These are phyloP conservation scores for Trichoderma harzianum DNA, from an alignment of 2,329 filamentous ascomycete species.

Conservation along the genomic window DNA sequence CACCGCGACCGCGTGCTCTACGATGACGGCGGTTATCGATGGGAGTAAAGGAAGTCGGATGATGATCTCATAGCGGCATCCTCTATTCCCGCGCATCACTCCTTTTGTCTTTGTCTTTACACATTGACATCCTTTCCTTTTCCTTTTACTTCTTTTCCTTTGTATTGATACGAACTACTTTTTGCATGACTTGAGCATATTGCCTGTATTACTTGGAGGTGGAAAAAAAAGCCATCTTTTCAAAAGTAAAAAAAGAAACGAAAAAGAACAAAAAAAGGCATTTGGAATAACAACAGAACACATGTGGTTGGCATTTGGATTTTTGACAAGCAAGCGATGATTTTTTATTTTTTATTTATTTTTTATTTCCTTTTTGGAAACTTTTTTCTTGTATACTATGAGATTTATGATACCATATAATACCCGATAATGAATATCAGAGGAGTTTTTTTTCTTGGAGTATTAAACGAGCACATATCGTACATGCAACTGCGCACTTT, in stretches of 20 bases:
- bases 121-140: not conserved
- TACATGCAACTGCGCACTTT: conserved; percentile 6
- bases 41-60: conserved; percentile 33
- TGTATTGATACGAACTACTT: conserved; percentile 1
- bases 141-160: conserved; percentile 1
- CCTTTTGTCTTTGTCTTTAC: not conserved
- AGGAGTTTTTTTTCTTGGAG: not conserved
- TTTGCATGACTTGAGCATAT: not conserved
- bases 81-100: not conserved
- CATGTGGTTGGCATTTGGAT: conserved; percentile 4
- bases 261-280: not conserved
- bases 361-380: not conserved
- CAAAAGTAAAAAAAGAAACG: conserved; percentile 2
- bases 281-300: not conserved
- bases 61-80: not conserved
- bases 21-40: conserved; percentile 39
- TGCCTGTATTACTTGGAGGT: not conserved
- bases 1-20: conserved; percentile 35
- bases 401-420: conserved; percentile 12
- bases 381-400: conserved; percentile 1
- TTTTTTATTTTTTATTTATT: not conserved
- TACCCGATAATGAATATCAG: conserved; percentile 11
- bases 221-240: not conserved
- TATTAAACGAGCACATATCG: not conserved
- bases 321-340: conserved; percentile 8